Conservation (phyloP, 1,284 basidiomycete species). For the Boletus holoroseus region DNA sequence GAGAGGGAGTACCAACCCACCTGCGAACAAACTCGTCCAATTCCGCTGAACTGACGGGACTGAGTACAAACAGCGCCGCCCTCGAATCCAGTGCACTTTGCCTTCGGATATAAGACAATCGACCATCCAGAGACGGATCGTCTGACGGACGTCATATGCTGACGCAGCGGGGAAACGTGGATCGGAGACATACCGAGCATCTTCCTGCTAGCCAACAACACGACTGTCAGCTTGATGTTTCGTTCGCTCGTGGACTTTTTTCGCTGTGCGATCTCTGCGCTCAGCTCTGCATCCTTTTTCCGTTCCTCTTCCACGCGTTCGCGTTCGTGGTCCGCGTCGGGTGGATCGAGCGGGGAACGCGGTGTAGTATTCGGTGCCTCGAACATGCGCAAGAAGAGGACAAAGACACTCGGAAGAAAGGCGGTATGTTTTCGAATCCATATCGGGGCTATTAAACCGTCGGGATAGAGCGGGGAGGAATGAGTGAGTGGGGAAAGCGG, state of each 20-base stretch:
- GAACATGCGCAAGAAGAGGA: conserved; percentile 80
- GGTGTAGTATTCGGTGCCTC: conserved; percentile 48
- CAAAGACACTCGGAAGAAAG: conserved; percentile 87
- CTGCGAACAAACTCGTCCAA: conserved; percentile 81
- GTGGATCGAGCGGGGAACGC: conserved; percentile 49
- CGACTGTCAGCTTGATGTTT: conserved; percentile 90
- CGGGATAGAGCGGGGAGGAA: conserved; percentile 84
- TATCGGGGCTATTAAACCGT: conserved; percentile 93
- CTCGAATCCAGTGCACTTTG: conserved; percentile 86
- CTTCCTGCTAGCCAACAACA: conserved; percentile 82
- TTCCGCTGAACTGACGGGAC: conserved; percentile 79
- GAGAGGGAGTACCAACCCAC: conserved; percentile 32
- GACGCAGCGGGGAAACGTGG: background rate
- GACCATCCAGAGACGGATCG: conserved; percentile 74
- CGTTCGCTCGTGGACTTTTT: conserved; percentile 79
- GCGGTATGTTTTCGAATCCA: conserved; percentile 96
- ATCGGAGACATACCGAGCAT: conserved; percentile 58
- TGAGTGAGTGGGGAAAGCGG: conserved; percentile 87
- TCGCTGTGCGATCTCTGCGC: conserved; percentile 71
- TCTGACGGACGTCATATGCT: conserved; percentile 43
- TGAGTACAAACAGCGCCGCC: conserved; percentile 90
- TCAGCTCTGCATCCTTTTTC: conserved; percentile 66
- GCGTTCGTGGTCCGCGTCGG: conserved; percentile 47
- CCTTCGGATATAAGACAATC: conserved; percentile 81
- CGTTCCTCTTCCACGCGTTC: conserved; percentile 65